Evolutionary conservation across 208 protist genomes (phyloP), one percentile per base, ranked within the genome.

Genomic region (Trypanosoma mega): DNA sequence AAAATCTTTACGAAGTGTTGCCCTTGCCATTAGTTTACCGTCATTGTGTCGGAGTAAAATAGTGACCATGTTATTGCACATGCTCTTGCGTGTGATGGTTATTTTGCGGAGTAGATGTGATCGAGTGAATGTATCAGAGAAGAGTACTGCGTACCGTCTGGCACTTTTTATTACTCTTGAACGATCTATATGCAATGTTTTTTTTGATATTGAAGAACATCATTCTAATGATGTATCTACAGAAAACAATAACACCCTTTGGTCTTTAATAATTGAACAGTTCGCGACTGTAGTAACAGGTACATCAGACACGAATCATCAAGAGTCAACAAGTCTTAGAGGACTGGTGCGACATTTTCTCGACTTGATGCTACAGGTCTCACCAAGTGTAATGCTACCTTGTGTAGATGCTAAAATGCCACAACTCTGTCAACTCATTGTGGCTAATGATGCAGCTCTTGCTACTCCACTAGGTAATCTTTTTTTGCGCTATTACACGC

Each of bases 351-450:
- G 2, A 24, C 11, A 20, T 1, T 14, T 48, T 2, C 9, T 48
- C 12, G 9, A 48, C 27, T 14, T 2, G 1, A 1, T 55, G 8
- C 29, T 29, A 33, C 50, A 36, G 16, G 8, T 41, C 12, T n/a
- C 29, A 2, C 6, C 16, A 30, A 55, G 23, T 44, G 8, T 20
- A 55, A 55, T 55, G 50, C 23, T 36, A 14, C 16, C 16, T 27
- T 26, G 50, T 55, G 50, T 55, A n/a, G 26, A 37, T 9, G n/a
- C n/a, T 36, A 24, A 7, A 33, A 48, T 46, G 29, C 55, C 45
- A 23, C 44, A 50, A 8, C n/a, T 37, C 26, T 39, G 55, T 37
- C 9, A 34, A 52, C 36, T 37, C 34, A 61, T 55, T 44, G 9
- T 8, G 2, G n/a, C 29, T 20, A 45, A 37, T 20, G 30, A 54